These are phyloP conservation scores for Stylonectria norvegica DNA, from an alignment of 2,329 filamentous ascomycete species.

Conservation along the genomic window DNA sequence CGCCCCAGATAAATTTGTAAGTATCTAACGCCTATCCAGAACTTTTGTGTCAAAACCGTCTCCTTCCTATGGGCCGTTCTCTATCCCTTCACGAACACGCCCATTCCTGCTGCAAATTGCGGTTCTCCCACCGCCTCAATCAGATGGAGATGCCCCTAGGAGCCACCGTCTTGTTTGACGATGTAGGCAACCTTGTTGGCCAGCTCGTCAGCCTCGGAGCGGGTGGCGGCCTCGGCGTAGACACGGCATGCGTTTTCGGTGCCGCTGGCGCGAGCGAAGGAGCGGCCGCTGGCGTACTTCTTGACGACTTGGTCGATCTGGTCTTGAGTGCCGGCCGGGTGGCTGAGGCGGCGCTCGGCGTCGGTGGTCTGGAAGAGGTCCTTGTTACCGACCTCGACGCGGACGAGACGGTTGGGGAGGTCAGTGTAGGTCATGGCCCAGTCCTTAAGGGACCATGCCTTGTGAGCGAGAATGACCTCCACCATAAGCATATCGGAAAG, in stretches of 20 bases:
- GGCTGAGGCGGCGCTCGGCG: slow-evolving; percentile 82
- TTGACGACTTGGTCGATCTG: slow-evolving; percentile 84
- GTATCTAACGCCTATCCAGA: background rate
- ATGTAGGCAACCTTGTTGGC: slow-evolving; percentile 77
- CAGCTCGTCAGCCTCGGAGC: slow-evolving; percentile 86
- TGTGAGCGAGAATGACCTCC: slow-evolving; percentile 93
- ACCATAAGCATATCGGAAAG: slow-evolving; percentile 94
- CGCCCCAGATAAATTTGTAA: slow-evolving; percentile 3
- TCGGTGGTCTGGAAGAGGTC: slow-evolving; percentile 88
- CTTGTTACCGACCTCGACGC: slow-evolving; percentile 84
- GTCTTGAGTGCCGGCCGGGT: slow-evolving; percentile 73
- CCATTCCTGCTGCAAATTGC: no score
- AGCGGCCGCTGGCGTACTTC: slow-evolving; percentile 85
- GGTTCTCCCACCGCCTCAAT: slow-evolving; percentile 2
- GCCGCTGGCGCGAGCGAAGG: slow-evolving; percentile 88
- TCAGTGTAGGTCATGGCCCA: slow-evolving; percentile 94
- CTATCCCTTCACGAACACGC: no score
- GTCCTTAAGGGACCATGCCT: slow-evolving; percentile 82
- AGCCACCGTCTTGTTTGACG: slow-evolving; percentile 59
- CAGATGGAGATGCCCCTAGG: slow-evolving; percentile 19
- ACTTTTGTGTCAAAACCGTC: background rate
- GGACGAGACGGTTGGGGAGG: slow-evolving; percentile 90
- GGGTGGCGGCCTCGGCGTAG: slow-evolving; percentile 89
- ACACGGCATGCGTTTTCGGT: slow-evolving; percentile 96
- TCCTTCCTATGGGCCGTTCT: background rate